phyloP scores from a whole-genome alignment of 129 eudicot species.

The Lonicera japonica region DNA sequence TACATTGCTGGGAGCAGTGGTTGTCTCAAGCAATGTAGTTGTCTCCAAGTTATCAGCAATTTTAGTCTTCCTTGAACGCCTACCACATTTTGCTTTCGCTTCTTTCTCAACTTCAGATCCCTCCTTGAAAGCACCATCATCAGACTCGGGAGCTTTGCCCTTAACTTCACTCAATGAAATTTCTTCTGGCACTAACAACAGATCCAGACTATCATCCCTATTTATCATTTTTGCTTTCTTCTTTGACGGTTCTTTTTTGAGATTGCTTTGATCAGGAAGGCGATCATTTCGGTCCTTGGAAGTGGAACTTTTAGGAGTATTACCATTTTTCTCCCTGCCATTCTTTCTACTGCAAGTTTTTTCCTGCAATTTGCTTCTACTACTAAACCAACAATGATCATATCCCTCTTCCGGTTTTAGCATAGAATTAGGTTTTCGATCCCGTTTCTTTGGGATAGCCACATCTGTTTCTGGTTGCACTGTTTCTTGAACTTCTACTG shows the following conservation, averaged over 20 bases:
- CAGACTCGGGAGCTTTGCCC: constrained; percentile 7
- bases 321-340: neutral
- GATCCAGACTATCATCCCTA: no score
- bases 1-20: constrained; percentile 2
- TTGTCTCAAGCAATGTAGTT: no score
- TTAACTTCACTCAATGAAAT: no score
- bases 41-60: no score
- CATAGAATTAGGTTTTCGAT: constrained; percentile 15
- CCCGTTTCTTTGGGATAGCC: constrained; percentile 25
- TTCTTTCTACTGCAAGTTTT: constrained; percentile 5
- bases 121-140: constrained; percentile 5
- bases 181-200: no score
- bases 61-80: constrained; percentile 5
- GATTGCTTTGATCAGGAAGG: constrained; percentile 3
- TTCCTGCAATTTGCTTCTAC: neutral
- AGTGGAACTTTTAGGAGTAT: neutral
- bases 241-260: no score
- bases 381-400: neutral
- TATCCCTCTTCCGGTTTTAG: constrained; percentile 19
- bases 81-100: neutral
- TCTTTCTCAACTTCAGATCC: neutral
- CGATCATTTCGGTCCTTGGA: neutral
- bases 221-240: no score
- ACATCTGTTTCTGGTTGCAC: constrained; percentile 2
- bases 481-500: neutral